phyloP scores from a whole-genome alignment of 768 basidiomycete species.

The Lentinula guzmanii region DNA sequence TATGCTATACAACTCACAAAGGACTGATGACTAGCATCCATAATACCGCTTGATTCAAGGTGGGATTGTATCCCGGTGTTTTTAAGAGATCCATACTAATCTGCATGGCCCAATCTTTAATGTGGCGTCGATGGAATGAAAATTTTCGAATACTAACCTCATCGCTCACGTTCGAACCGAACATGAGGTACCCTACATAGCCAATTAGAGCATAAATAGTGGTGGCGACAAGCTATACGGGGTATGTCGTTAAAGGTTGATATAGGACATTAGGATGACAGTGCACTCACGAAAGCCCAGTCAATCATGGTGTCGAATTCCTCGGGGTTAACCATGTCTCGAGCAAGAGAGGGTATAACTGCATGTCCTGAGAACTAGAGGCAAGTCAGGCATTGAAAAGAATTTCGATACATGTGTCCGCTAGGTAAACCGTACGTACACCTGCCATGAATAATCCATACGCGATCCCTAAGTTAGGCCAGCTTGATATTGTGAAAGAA shows the following conservation, averaged over 20 bases:
- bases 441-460: constrained; percentile 93
- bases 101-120: constrained; percentile 27
- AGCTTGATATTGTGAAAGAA: constrained; percentile 43
- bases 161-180: constrained; percentile 71
- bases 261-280: background rate
- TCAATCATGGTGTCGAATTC: constrained; percentile 81
- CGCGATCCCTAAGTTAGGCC: constrained; percentile 63
- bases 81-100: constrained; percentile 78
- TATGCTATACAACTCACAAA: constrained; percentile 36
- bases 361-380: constrained; percentile 84
- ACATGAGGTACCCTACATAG: constrained; percentile 87
- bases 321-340: constrained; percentile 82
- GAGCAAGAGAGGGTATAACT: constrained; percentile 83
- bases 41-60: constrained; percentile 66
- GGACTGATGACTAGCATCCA: constrained; percentile 85
- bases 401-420: background rate
- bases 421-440: constrained; percentile 33
- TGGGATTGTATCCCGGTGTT: constrained; percentile 65
- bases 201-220: constrained; percentile 64
- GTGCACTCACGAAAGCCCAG: constrained; percentile 68
- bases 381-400: background rate
- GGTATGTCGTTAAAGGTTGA: background rate
- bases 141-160: constrained; percentile 46
- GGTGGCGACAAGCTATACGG: constrained; percentile 54
- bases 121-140: background rate